A percentile compares a stretch with the other conserved stretches of the same genome.
phyloP scores from a whole-genome alignment of 2,329 filamentous ascomycete genomes.

The Phoma sp. region DNA sequence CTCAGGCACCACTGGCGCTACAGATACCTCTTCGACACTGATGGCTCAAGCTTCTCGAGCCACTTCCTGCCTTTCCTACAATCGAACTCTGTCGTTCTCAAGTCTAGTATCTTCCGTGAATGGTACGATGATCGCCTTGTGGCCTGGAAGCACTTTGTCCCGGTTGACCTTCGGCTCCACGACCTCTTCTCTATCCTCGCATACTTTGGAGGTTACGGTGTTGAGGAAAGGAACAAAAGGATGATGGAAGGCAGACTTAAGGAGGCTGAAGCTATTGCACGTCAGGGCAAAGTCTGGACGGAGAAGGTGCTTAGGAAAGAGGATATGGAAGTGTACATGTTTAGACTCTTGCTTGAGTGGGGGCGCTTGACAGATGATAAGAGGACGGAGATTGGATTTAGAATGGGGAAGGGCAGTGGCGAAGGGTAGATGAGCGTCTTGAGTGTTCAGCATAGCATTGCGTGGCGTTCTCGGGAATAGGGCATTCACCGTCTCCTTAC shows the following conservation, averaged over 20 bases:
- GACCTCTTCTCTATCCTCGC: constrained; percentile 76
- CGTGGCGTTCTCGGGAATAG: not conserved
- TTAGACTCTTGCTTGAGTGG: constrained; percentile 78
- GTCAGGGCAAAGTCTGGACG: constrained; percentile 41
- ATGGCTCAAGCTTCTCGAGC: constrained; percentile 72
- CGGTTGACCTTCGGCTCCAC: constrained; percentile 75
- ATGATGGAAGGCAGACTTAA: constrained; percentile 36
- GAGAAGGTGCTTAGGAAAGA: constrained; percentile 48
- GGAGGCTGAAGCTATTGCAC: constrained; percentile 44
- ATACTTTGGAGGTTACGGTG: constrained; percentile 65
- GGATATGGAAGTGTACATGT: constrained; percentile 84
- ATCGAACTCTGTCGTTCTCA: constrained; percentile 72
- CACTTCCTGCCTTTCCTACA: constrained; percentile 70
- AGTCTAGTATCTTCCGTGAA: constrained; percentile 75
- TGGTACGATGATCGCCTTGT: constrained; percentile 80
- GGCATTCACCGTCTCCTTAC: not conserved
- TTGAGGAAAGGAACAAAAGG: constrained; percentile 32
- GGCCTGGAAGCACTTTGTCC: constrained; percentile 83
- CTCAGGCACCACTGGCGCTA: constrained; percentile 69
- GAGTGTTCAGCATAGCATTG: constrained; percentile 8
- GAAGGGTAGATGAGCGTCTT: not conserved
- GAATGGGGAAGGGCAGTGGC: constrained; percentile 28
- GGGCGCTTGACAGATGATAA: constrained; percentile 46
- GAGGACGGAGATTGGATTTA: constrained; percentile 45
- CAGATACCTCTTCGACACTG: constrained; percentile 75